Evolutionary conservation across 208 protist genomes (phyloP).

Genomic region (Jaenimonas drosophilae): DNA sequence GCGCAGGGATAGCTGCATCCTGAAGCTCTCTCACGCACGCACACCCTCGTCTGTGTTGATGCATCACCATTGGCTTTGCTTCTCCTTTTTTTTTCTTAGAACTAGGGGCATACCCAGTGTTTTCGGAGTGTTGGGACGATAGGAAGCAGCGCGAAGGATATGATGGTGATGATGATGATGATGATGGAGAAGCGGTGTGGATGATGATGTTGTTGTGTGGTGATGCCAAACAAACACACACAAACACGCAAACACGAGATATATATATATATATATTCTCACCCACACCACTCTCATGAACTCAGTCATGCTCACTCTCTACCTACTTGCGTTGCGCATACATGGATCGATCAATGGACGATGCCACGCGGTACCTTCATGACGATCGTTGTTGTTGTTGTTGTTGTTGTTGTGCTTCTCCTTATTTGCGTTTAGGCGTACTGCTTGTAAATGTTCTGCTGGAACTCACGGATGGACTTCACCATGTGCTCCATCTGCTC

Average conservation of each 20-base stretch:
- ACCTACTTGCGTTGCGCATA: neutral
- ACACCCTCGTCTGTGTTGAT: too few relatives aligned
- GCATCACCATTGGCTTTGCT: too few relatives aligned
- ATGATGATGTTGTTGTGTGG: neutral
- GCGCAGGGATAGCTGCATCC: too few relatives aligned
- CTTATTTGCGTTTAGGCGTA: conserved; percentile 14
- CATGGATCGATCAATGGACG: neutral
- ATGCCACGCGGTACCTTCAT: neutral
- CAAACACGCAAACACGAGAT: neutral
- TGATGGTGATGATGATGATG: neutral
- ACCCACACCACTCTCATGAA: neutral
- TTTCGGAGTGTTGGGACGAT: too few relatives aligned
- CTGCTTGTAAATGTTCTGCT: conserved; percentile 48
- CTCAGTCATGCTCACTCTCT: neutral
- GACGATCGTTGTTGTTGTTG: neutral
- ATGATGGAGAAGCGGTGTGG: neutral
- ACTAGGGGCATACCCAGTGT: too few relatives aligned
- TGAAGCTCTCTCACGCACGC: too few relatives aligned
- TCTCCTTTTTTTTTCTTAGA: too few relatives aligned
- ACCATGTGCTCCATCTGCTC: conserved; percentile 91
- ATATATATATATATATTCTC: conserved; percentile 1
- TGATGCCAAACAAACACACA: neutral
- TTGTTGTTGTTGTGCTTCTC: neutral
- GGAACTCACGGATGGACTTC: conserved; percentile 42
- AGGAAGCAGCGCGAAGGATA: neutral